A percentile compares a stretch with the other conserved stretches of the same genome.
These are phyloP conservation scores for Dipteronia dyeriana DNA, from an alignment of 345 rosid genomes.

Conservation along the genomic window DNA sequence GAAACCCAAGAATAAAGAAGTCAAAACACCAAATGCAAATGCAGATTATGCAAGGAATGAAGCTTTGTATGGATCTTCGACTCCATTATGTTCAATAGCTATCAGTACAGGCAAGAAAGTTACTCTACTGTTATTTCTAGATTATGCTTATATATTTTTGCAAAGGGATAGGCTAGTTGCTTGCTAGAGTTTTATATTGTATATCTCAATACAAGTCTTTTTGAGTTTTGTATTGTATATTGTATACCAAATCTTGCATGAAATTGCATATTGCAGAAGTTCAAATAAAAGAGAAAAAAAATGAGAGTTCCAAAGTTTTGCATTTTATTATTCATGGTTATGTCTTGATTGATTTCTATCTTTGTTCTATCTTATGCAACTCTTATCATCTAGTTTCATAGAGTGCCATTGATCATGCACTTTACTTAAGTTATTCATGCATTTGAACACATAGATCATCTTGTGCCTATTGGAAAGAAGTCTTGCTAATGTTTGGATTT, in stretches of 20 bases:
- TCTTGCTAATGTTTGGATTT: no score
- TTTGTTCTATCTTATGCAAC: no score
- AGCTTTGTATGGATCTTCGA: conserved; percentile 9
- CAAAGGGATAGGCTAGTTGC: not conserved
- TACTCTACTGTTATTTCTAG: conserved; percentile 2
- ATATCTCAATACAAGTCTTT: no score
- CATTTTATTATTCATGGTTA: not conserved
- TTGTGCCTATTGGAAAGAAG: no score
- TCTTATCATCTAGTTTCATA: no score
- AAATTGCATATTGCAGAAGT: not conserved
- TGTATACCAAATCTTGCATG: not conserved
- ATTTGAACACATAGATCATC: no score
- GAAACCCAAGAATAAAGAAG: not conserved
- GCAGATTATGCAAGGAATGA: not conserved
- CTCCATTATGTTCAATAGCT: not conserved
- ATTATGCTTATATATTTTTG: not conserved
- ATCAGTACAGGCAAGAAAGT: conserved; percentile 16
- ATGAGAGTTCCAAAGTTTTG: no score
- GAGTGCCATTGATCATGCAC: not conserved
- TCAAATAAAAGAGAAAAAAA: not conserved
- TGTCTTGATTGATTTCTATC: no score
- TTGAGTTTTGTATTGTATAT: not conserved
- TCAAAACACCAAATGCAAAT: not conserved
- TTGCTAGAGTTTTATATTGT: no score
- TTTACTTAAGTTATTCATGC: no score